These are phyloP conservation scores for Ceratocystis eucalypticola DNA, from an alignment of 2,329 filamentous ascomycete genomes.

Conservation along the genomic window DNA sequence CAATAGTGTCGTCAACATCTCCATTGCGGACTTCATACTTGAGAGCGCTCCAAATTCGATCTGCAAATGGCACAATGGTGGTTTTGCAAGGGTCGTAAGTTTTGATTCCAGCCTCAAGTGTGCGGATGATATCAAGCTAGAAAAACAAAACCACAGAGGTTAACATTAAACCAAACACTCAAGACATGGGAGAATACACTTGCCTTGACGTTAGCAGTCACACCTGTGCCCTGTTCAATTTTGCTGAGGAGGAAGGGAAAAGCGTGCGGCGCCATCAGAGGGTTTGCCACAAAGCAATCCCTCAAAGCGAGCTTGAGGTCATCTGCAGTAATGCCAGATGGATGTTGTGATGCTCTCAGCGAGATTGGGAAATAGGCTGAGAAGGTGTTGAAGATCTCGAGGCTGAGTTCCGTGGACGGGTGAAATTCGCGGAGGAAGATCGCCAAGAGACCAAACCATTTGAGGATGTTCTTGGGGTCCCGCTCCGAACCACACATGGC, in stretches of 20 bases:
- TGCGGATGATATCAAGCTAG: slow-evolving; percentile 42
- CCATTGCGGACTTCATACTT: slow-evolving; percentile 51
- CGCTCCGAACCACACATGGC: slow-evolving; percentile 41
- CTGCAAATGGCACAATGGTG: slow-evolving; percentile 36
- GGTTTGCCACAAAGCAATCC: slow-evolving; percentile 39
- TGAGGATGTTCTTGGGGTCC: slow-evolving; percentile 42
- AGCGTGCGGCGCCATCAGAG: slow-evolving; percentile 32
- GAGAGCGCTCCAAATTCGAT: slow-evolving; percentile 44
- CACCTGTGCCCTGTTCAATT: slow-evolving; percentile 44
- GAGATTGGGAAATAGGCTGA: slow-evolving; percentile 50
- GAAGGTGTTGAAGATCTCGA: slow-evolving; percentile 41
- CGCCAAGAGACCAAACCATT: slow-evolving; percentile 41
- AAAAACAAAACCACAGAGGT: slow-evolving; percentile 18
- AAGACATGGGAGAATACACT: slow-evolving; percentile 12
- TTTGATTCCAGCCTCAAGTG: slow-evolving; percentile 40
- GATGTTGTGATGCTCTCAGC: slow-evolving; percentile 37
- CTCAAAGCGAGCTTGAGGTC: slow-evolving; percentile 41
- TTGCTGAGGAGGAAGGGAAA: slow-evolving; percentile 44
- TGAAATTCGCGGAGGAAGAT: slow-evolving; percentile 34
- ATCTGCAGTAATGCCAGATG: slow-evolving; percentile 40
- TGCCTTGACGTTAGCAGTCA: slow-evolving; percentile 46
- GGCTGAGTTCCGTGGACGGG: slow-evolving; percentile 33
- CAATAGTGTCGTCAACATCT: slow-evolving; percentile 43
- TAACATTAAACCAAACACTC: background rate
- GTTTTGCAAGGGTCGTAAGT: slow-evolving; percentile 35